Evolutionary conservation across 495 filamentous ascomycete species (phyloP).

Genomic region (Neurospora hispaniola): DNA sequence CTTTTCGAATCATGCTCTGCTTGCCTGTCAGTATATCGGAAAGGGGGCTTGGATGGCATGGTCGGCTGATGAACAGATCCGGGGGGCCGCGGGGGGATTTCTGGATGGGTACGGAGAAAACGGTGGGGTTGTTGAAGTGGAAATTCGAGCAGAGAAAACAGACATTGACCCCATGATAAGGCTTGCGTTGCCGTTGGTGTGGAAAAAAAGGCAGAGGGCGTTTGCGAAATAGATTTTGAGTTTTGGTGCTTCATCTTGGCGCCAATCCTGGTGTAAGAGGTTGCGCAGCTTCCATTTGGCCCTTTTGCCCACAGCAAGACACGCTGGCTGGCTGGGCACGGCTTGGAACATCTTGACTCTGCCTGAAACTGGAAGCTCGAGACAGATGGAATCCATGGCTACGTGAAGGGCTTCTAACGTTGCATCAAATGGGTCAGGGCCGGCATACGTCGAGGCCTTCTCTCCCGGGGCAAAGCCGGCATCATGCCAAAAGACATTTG

Average conservation of each 20-base stretch:
- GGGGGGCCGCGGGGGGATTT: not conserved
- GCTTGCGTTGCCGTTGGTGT: not conserved
- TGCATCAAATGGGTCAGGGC: not conserved
- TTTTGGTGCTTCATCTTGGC: not conserved
- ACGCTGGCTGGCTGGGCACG: not conserved
- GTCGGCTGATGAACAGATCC: not conserved
- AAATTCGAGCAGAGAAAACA: not conserved
- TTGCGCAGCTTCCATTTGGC: not conserved
- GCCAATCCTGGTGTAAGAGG: not conserved
- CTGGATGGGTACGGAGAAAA: not conserved
- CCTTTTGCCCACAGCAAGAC: not conserved
- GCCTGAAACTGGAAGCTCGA: not conserved
- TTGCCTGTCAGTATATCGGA: not conserved
- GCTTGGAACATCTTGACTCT: not conserved
- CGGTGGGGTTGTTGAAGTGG: not conserved
- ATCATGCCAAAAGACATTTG: not conserved
- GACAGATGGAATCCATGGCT: not conserved
- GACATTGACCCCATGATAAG: not conserved
- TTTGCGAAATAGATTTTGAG: not conserved
- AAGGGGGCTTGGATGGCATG: not conserved
- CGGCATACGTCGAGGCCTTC: not conserved
- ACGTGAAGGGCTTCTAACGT: not conserved
- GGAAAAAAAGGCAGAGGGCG: not conserved
- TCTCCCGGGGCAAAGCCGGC: not conserved
- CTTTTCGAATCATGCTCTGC: not conserved